Evolutionary conservation across 768 basidiomycete species (phyloP).

Genomic region (Pisolithus orientalis): DNA sequence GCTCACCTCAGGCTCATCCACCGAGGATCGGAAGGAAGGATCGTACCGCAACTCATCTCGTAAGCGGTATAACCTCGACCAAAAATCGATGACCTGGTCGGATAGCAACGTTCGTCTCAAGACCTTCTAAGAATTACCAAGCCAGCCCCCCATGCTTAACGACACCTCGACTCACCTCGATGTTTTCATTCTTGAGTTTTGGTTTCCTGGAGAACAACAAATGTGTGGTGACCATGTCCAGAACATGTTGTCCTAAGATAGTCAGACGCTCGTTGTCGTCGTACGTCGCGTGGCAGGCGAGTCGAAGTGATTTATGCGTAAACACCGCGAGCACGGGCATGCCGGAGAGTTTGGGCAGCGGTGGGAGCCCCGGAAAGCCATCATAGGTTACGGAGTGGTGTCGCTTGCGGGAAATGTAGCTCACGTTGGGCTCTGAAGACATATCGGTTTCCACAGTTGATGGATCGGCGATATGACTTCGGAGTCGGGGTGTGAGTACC

Average conservation of each 20-base stretch:
- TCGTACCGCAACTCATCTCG: constrained; percentile 30
- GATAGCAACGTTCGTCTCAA: constrained; percentile 24
- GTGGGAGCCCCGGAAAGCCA: constrained; percentile 28
- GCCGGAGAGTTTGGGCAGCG: constrained; percentile 44
- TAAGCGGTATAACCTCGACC: constrained; percentile 33
- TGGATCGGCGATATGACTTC: constrained; percentile 28
- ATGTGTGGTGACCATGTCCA: constrained; percentile 42
- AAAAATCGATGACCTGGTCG: constrained; percentile 28
- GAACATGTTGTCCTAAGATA: constrained; percentile 41
- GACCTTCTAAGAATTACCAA: constrained; percentile 20
- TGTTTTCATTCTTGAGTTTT: constrained; percentile 38
- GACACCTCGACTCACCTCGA: constrained; percentile 41
- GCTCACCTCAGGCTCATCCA: constrained; percentile 33
- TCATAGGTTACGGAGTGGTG: constrained; percentile 28
- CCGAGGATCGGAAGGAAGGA: constrained; percentile 18
- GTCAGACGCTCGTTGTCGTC: constrained; percentile 54
- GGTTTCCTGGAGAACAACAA: constrained; percentile 47
- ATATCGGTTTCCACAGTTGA: constrained; percentile 28
- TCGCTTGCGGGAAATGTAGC: constrained; percentile 31
- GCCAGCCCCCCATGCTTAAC: constrained; percentile 10
- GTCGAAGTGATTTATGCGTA: constrained; percentile 61
- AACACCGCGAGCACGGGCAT: constrained; percentile 62
- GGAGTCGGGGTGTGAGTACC: constrained; percentile 31
- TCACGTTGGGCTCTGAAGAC: constrained; percentile 18
- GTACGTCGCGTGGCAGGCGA: constrained; percentile 34